These are phyloP conservation scores for Rhododendron williamsianum DNA, from an alignment of 148 eudicot species.

Conservation along the genomic window DNA sequence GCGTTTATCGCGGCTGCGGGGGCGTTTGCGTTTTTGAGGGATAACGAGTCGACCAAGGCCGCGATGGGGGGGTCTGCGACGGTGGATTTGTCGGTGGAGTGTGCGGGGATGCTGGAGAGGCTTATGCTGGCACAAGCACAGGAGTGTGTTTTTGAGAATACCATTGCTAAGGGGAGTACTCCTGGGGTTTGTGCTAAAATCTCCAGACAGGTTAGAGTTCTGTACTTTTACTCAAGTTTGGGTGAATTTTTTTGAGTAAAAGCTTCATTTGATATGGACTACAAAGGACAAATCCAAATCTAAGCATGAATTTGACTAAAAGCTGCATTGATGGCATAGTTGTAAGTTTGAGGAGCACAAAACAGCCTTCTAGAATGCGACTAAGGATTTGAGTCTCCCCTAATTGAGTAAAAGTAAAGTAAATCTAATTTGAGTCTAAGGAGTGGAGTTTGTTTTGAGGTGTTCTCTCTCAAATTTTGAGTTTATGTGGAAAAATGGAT, in stretches of 20 bases:
- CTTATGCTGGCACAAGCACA: conserved; percentile 98
- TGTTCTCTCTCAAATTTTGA: background rate
- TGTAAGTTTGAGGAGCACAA: background rate
- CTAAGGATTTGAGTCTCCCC: background rate
- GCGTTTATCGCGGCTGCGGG: conserved; percentile 73
- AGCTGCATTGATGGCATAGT: background rate
- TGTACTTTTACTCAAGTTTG: too few relatives aligned
- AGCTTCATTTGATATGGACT: too few relatives aligned
- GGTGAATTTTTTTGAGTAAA: too few relatives aligned
- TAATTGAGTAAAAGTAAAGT: background rate
- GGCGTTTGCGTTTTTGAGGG: conserved; percentile 80
- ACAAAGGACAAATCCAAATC: background rate
- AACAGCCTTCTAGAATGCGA: background rate
- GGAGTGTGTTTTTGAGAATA: conserved; percentile 86
- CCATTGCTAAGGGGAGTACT: conserved; percentile 78
- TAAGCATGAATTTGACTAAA: background rate
- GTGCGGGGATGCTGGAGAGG: conserved; percentile 94
- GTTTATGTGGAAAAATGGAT: background rate
- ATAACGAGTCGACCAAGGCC: conserved; percentile 65
- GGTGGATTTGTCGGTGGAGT: conserved; percentile 78
- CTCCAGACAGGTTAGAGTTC: conserved; percentile 61
- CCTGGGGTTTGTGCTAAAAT: conserved; percentile 87
- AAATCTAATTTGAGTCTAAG: background rate
- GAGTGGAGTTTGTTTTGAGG: background rate
- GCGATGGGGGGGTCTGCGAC: conserved; percentile 59